phyloP scores from a whole-genome alignment of 306 rosid genomes.

The Oxytropis ochrocephala region DNA sequence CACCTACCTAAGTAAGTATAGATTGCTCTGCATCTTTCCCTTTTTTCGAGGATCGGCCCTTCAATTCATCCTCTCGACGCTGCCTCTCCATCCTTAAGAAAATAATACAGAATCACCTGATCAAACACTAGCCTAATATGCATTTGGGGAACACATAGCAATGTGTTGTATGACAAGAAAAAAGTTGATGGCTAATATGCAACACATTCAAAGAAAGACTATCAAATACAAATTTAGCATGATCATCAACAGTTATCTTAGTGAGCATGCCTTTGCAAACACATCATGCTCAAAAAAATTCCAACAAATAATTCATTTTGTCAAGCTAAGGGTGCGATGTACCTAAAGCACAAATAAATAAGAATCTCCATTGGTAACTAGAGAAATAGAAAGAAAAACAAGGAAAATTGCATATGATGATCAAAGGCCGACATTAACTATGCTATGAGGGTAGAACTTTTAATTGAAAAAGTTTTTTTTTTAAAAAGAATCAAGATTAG shows the following conservation, averaged over 20 bases:
- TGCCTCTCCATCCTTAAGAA: constrained; percentile 91
- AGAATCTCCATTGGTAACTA: constrained; percentile 15
- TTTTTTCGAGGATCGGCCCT: constrained; percentile 62
- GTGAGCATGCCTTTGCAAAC: neutral
- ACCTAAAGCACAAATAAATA: constrained; percentile 43
- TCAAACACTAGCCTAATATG: neutral
- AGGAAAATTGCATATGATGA: neutral
- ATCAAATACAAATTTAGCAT: neutral
- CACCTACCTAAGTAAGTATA: constrained; percentile 65
- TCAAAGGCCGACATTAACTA: neutral
- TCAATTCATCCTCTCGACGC: constrained; percentile 90
- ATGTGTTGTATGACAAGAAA: neutral
- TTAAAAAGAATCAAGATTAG: neutral
- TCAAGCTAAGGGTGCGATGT: constrained; percentile 35
- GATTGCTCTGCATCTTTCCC: constrained; percentile 81
- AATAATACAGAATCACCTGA: constrained; percentile 1
- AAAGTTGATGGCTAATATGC: neutral
- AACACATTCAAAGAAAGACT: neutral
- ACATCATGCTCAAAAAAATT: neutral
- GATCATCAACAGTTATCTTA: neutral
- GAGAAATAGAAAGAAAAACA: constrained; percentile 5
- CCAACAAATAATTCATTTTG: neutral
- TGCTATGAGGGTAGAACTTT: neutral
- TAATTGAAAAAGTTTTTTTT: neutral
- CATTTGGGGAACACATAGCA: neutral